A percentile compares a stretch with the other conserved stretches of the same genome.
These are phyloP conservation scores for Thymus mandschuricus DNA, from an alignment of 257 asterid genomes.

Conservation along the genomic window DNA sequence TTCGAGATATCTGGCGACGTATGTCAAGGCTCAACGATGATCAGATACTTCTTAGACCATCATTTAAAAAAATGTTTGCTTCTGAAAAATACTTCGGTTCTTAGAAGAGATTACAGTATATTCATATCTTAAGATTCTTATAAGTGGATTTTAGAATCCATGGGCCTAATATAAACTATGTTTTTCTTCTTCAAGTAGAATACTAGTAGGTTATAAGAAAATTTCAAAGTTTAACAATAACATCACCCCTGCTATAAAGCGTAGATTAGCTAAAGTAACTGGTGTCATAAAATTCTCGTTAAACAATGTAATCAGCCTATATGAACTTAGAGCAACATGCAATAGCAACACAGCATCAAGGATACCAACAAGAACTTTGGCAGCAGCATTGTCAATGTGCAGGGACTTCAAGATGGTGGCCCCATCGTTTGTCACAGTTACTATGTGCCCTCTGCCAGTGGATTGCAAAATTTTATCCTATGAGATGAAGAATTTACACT, in stretches of 20 bases:
- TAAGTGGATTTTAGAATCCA: background rate
- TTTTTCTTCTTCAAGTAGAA: background rate
- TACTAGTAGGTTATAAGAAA: background rate
- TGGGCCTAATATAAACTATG: background rate
- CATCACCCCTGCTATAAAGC: constrained; percentile 16
- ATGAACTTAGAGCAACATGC: background rate
- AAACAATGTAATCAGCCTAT: background rate
- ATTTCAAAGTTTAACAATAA: background rate
- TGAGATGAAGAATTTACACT: constrained; percentile 12
- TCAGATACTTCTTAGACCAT: background rate
- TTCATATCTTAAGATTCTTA: background rate
- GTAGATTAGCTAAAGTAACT: background rate
- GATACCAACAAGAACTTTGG: constrained; percentile 98
- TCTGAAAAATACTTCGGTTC: background rate
- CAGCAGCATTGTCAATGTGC: constrained; percentile 97
- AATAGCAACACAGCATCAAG: constrained; percentile 31
- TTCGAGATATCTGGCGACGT: constrained; percentile 76
- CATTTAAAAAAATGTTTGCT: constrained; percentile 1
- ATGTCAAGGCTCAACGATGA: constrained; percentile 35
- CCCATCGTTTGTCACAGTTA: constrained; percentile 97
- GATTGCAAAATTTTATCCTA: constrained; percentile 97
- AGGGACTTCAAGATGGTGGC: constrained; percentile 97
- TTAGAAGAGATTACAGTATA: constrained; percentile 19
- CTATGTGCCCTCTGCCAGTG: constrained; percentile 69
- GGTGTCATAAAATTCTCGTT: background rate